Percentiles rank a stretch among this genome's conserved stretches.
These are phyloP conservation scores for Juglanconis oblonga DNA, from an alignment of 2,329 filamentous ascomycete species.

Conservation along the genomic window DNA sequence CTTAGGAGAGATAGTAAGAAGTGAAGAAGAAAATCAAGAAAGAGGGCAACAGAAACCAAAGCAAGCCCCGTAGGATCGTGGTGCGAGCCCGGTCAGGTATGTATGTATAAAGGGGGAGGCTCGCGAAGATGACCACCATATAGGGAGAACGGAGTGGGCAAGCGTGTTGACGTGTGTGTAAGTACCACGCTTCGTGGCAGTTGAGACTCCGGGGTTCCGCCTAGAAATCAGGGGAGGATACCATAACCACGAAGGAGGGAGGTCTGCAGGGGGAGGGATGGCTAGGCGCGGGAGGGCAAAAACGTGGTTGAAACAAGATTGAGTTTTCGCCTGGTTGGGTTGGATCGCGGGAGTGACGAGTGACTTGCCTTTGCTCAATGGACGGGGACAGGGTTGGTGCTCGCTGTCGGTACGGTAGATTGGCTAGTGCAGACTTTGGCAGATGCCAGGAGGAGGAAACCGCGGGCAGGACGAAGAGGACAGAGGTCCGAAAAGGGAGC, in stretches of 20 bases:
- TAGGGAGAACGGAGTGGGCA: neutral
- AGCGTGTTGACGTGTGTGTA: neutral
- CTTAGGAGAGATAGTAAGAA: neutral
- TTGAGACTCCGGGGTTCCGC: neutral
- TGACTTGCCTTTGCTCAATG: constrained; percentile 5
- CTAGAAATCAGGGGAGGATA: neutral
- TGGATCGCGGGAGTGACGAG: constrained; percentile 14
- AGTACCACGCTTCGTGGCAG: neutral
- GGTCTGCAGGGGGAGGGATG: constrained; percentile 1
- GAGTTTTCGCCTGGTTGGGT: constrained; percentile 8
- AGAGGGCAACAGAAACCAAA: neutral
- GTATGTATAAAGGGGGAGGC: neutral
- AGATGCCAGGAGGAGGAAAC: constrained; percentile 8
- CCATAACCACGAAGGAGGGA: neutral
- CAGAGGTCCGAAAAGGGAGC: constrained; percentile 8
- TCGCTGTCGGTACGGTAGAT: constrained; percentile 3
- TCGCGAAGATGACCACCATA: neutral
- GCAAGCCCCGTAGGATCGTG: neutral
- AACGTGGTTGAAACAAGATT: constrained; percentile 11
- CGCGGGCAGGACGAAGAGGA: neutral
- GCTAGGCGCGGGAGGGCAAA: constrained; percentile 2
- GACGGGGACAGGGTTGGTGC: constrained; percentile 8
- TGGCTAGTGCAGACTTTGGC: constrained; percentile 5
- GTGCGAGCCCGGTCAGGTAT: neutral
- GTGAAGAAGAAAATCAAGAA: neutral